Evolutionary conservation across 768 basidiomycete species (phyloP).

Genomic region (Hygrophorus russula): DNA sequence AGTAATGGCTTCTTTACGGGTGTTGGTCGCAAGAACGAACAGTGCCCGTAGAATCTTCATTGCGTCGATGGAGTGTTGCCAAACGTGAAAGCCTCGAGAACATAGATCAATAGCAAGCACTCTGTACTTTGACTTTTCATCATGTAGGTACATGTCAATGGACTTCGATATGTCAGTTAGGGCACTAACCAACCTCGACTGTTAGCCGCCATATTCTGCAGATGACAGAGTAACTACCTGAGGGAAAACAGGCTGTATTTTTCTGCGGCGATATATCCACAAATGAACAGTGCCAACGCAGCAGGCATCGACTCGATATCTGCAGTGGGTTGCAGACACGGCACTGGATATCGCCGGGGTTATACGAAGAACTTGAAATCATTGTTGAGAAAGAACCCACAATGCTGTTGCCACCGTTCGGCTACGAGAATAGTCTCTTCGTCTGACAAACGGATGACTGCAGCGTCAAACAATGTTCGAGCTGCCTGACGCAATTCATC

Average conservation of each 20-base stretch:
- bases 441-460: slow-evolving; percentile 56
- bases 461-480: slow-evolving; percentile 67
- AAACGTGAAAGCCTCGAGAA: slow-evolving; percentile 83
- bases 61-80: slow-evolving; percentile 90
- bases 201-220: neutral
- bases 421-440: slow-evolving; percentile 48
- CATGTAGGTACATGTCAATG: slow-evolving; percentile 64
- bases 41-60: slow-evolving; percentile 80
- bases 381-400: slow-evolving; percentile 26
- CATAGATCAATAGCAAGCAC: slow-evolving; percentile 82
- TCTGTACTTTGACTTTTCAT: slow-evolving; percentile 54
- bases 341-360: slow-evolving; percentile 30
- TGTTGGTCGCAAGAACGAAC: slow-evolving; percentile 67
- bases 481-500: slow-evolving; percentile 73
- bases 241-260: slow-evolving; percentile 68
- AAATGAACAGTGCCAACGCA: slow-evolving; percentile 66
- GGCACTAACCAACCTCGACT: slow-evolving; percentile 31
- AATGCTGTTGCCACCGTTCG: slow-evolving; percentile 51
- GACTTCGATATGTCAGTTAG: slow-evolving; percentile 82
- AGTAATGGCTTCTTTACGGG: slow-evolving; percentile 58
- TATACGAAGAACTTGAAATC: neutral
- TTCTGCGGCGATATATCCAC: slow-evolving; percentile 74
- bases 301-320: slow-evolving; percentile 47
- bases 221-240: slow-evolving; percentile 31
- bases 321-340: slow-evolving; percentile 46